Base-by-base conservation (phyloP, 768 basidiomycete genomes). In the Pisolithus marmoratus region DNA sequence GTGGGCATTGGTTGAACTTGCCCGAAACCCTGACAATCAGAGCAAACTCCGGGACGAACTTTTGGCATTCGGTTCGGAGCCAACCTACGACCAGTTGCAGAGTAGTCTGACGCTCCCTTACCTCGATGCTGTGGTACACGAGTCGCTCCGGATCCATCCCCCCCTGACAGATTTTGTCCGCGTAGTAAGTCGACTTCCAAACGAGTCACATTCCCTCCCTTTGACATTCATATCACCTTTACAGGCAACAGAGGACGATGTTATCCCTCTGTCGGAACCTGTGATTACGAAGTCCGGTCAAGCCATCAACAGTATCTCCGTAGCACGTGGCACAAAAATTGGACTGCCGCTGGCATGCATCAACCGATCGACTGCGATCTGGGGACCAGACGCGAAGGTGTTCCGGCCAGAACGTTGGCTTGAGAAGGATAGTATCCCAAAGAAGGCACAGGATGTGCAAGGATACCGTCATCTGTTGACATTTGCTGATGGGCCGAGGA, bases 61-160 rank as follows among this genome's bases (percentile, higher is more conserved):
- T 34, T 34, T 34, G 14, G 17, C 61, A 36, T 60, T 63, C 48
- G 46, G 36, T 46, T 46, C 53, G 4, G 72, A 74, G 46, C 68
- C 70, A n/a, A 67, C 69, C 3, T 76, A 68, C 67, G 71, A 75
- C 38, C 63, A 72, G 58, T 65, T 77, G 24, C 62, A 54, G 4
- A 60, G 56, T 53, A 63, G 38, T 46, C 56, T 74, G 24, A 34
- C 34, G 15, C 34, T 34, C 5, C 75, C 73, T n/a, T 72, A 69
- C 52, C 66, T 77, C 26, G 74, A 77, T 48, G 73, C 34, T 5
- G 34, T 34, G 34, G 34, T 34, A 34, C 34, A 34, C 12, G 34
- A 34, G 34, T 34, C 34, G 70, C 56, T 76, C 22, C 63, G 76
- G 11, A 37, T 73, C 5, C 72, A 75, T 50, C 67, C 73, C 4